These are phyloP conservation scores for Serendipita sp. DNA, from an alignment of 768 basidiomycete species.

Conservation along the genomic window DNA sequence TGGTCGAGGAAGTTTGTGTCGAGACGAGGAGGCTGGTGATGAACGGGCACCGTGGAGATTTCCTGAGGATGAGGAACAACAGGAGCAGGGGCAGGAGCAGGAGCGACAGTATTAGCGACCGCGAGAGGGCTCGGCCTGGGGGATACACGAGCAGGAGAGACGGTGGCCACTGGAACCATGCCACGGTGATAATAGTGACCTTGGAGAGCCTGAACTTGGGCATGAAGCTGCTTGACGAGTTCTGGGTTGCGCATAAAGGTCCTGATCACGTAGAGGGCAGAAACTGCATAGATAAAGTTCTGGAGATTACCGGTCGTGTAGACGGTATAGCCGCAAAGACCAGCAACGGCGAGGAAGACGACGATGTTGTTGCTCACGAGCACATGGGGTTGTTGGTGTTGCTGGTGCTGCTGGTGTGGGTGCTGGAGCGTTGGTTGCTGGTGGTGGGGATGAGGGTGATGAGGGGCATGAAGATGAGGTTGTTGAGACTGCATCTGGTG, in stretches of 20 bases:
- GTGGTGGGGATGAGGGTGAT: not conserved
- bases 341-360: not conserved
- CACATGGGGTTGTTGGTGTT: not conserved
- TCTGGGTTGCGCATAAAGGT: conserved; percentile 4
- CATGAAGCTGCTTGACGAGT: not conserved
- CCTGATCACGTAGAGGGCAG: not conserved
- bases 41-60: not conserved
- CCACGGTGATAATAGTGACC: not conserved
- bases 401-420: not conserved
- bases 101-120: too few relatives aligned
- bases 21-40: not conserved
- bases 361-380: not conserved
- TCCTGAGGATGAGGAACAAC: not conserved
- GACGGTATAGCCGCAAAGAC: not conserved
- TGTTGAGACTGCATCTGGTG: too few relatives aligned
- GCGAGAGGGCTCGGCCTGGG: too few relatives aligned
- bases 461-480: not conserved
- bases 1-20: not conserved
- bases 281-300: not conserved
- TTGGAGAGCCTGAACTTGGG: not conserved
- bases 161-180: too few relatives aligned
- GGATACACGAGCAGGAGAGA: too few relatives aligned
- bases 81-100: not conserved
- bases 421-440: not conserved
- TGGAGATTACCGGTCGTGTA: conserved; percentile 7